Percentiles rank a stretch among this genome's conserved stretches.
Conservation (phyloP, 495 filamentous ascomycete species). For the Wilcoxina mikolae region DNA sequence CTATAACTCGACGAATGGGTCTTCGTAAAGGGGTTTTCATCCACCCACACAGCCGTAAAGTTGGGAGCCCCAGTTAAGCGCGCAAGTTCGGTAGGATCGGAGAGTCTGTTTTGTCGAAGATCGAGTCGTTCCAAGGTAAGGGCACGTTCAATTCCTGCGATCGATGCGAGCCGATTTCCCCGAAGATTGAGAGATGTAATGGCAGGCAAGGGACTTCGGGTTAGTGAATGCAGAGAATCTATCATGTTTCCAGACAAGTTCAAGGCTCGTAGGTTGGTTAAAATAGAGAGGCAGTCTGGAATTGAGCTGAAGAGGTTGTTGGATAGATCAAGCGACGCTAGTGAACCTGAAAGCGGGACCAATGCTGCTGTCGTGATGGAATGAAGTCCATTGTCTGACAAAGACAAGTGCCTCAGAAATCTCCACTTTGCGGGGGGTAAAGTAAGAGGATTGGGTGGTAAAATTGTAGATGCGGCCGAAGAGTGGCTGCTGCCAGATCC, state of each 20-base stretch:
- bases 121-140: conserved; percentile 80
- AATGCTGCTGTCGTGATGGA: conserved; percentile 59
- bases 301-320: conserved; percentile 81
- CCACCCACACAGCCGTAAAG: conserved; percentile 79
- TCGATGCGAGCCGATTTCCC: conserved; percentile 70
- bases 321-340: conserved; percentile 83
- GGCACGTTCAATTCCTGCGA: conserved; percentile 81
- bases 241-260: conserved; percentile 97
- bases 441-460: conserved; percentile 13
- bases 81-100: conserved; percentile 79
- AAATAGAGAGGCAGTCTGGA: conserved; percentile 68
- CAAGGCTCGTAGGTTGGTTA: conserved; percentile 70
- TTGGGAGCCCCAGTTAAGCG: conserved; percentile 81
- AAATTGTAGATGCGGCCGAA: conserved; percentile 26
- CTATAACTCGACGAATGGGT: conserved; percentile 66
- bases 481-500: conserved; percentile 88
- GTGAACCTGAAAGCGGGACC: conserved; percentile 63
- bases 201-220: conserved; percentile 73
- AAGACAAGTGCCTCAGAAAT: conserved; percentile 76
- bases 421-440: conserved; percentile 82
- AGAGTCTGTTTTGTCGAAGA: conserved; percentile 77
- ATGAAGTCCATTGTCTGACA: conserved; percentile 81
- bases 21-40: conserved; percentile 77
- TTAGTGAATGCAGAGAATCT: conserved; percentile 76
- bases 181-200: conserved; percentile 88